phyloP scores from a whole-genome alignment of 2,329 filamentous ascomycete species.

The Pyricularia grisea region DNA sequence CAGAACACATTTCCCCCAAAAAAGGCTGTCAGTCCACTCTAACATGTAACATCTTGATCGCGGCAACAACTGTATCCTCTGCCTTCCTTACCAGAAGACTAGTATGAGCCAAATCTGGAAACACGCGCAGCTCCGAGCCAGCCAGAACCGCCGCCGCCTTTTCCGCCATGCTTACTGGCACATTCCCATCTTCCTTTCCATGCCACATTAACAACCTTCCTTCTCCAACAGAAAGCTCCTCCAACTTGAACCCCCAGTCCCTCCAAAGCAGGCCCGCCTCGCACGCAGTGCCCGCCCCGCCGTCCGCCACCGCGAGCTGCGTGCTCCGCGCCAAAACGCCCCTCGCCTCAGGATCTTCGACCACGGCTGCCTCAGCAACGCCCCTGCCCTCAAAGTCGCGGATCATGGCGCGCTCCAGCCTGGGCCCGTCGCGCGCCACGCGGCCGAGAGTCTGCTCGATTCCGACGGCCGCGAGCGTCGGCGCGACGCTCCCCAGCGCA shows the following conservation, averaged over 20 bases:
- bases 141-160: conserved; percentile 12
- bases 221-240: conserved; percentile 10
- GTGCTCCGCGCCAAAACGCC: neutral
- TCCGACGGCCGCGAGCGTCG: conserved; percentile 8
- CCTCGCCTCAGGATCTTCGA: conserved; percentile 51
- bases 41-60: neutral
- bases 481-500: conserved; percentile 9
- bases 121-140: conserved; percentile 9
- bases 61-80: neutral
- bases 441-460: conserved; percentile 9
- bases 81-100: neutral
- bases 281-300: conserved; percentile 8
- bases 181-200: conserved; percentile 13
- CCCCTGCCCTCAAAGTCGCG: conserved; percentile 69
- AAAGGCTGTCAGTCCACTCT: neutral
- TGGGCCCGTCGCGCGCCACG: conserved; percentile 7
- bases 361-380: conserved; percentile 69
- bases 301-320: neutral
- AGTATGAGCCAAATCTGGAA: neutral
- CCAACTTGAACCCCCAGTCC: conserved; percentile 15
- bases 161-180: conserved; percentile 13
- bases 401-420: conserved; percentile 3
- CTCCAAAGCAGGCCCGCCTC: conserved; percentile 8
- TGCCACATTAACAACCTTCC: conserved; percentile 13
- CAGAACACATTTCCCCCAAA: too few relatives aligned